These are phyloP conservation scores for Beauveria brongniartii DNA, from an alignment of 2,329 filamentous ascomycete species.

Conservation along the genomic window DNA sequence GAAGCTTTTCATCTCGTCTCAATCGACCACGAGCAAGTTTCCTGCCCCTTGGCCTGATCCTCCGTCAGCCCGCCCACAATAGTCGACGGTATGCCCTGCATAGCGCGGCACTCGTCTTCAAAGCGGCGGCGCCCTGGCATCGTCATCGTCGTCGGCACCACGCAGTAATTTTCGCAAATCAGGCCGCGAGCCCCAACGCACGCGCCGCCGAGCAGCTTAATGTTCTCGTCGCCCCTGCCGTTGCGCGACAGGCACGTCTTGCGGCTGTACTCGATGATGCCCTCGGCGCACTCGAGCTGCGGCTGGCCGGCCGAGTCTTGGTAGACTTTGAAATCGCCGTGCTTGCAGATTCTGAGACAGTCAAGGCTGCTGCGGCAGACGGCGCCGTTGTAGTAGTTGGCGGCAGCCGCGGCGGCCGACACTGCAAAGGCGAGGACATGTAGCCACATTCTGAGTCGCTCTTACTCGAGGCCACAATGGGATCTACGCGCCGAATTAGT, in stretches of 20 bases:
- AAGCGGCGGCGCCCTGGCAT: background rate
- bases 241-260: slow-evolving; percentile 5
- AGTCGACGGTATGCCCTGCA: background rate
- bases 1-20: background rate
- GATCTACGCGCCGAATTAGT: background rate
- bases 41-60: slow-evolving; percentile 5
- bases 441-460: background rate
- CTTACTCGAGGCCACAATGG: background rate
- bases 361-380: slow-evolving; percentile 5
- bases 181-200: background rate
- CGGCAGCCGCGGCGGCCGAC: background rate
- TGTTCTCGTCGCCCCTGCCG: background rate
- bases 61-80: slow-evolving; percentile 7
- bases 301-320: background rate
- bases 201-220: background rate
- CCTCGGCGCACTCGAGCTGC: slow-evolving; percentile 1
- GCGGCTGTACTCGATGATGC: slow-evolving; percentile 9
- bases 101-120: background rate
- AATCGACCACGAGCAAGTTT: background rate
- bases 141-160: background rate
- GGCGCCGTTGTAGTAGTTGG: slow-evolving; percentile 4
- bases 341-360: slow-evolving; percentile 1
- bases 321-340: background rate
- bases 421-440: background rate
- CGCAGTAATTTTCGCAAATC: background rate